phyloP scores from a whole-genome alignment of 345 rosid species.

The Populus tremula region DNA sequence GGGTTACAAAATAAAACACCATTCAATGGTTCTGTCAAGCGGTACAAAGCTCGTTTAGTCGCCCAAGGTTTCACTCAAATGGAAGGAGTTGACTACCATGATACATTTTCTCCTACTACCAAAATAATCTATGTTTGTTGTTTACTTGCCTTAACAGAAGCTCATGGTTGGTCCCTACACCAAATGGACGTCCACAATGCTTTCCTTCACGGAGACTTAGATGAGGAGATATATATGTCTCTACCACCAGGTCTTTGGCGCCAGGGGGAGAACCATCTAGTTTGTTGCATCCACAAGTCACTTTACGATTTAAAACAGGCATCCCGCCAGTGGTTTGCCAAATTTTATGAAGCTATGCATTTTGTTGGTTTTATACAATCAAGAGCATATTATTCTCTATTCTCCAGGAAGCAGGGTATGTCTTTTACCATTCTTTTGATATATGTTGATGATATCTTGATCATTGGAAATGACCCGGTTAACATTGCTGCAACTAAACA shows the following conservation, averaged over 20 bases:
- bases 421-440: no score
- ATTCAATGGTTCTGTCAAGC: background rate
- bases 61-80: background rate
- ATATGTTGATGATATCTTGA: no score
- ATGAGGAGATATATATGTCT: background rate
- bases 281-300: background rate
- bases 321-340: background rate
- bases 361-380: no score
- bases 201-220: background rate
- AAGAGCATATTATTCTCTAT: no score
- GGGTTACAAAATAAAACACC: background rate
- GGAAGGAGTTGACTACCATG: background rate
- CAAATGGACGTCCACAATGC: background rate
- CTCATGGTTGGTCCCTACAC: background rate
- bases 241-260: background rate
- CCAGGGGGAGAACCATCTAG: background rate
- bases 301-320: background rate
- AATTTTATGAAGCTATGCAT: no score
- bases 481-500: no score
- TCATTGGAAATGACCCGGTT: no score
- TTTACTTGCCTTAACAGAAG: background rate
- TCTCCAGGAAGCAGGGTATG: no score
- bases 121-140: background rate
- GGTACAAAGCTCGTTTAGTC: background rate
- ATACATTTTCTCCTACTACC: background rate